These are phyloP conservation scores for Phaffia tasmanica DNA, from an alignment of 768 basidiomycete genomes.

Conservation along the genomic window DNA sequence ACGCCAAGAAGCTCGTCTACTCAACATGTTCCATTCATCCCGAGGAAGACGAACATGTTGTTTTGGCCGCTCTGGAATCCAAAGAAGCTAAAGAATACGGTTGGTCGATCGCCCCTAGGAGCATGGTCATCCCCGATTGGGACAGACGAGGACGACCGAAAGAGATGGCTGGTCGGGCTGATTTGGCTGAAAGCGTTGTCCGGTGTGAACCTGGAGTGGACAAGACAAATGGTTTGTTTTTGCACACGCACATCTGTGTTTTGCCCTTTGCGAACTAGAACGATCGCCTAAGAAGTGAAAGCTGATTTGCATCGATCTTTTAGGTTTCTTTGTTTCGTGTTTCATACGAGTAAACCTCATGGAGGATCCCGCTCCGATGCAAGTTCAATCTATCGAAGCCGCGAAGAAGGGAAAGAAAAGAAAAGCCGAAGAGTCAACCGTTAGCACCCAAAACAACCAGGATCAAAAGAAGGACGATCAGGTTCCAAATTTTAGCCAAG, in stretches of 20 bases:
- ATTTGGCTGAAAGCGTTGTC: constrained; percentile 40
- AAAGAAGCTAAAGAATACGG: constrained; percentile 52
- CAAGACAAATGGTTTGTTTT: constrained; percentile 46
- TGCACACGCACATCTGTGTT: constrained; percentile 6
- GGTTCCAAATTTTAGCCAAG: too few relatives aligned
- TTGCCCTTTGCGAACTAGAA: background rate
- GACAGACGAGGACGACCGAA: constrained; percentile 60
- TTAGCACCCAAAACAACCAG: too few relatives aligned
- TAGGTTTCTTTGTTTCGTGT: constrained; percentile 93
- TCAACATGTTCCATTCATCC: constrained; percentile 95
- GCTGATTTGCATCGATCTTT: background rate
- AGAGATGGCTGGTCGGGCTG: constrained; percentile 52
- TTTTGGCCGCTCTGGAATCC: constrained; percentile 58
- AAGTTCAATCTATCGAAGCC: too few relatives aligned
- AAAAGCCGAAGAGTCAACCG: too few relatives aligned
- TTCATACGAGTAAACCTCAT: constrained; percentile 45
- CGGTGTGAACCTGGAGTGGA: constrained; percentile 50
- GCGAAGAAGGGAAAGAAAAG: too few relatives aligned
- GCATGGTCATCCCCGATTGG: constrained; percentile 70
- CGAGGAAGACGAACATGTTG: constrained; percentile 85
- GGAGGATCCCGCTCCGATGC: too few relatives aligned
- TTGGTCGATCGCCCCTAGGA: constrained; percentile 59
- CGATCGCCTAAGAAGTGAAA: too few relatives aligned
- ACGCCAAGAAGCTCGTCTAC: constrained; percentile 61
- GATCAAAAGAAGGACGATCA: too few relatives aligned